Base-by-base conservation (phyloP, 2,329 filamentous ascomycete genomes). In the Escovopsis sp. region DNA sequence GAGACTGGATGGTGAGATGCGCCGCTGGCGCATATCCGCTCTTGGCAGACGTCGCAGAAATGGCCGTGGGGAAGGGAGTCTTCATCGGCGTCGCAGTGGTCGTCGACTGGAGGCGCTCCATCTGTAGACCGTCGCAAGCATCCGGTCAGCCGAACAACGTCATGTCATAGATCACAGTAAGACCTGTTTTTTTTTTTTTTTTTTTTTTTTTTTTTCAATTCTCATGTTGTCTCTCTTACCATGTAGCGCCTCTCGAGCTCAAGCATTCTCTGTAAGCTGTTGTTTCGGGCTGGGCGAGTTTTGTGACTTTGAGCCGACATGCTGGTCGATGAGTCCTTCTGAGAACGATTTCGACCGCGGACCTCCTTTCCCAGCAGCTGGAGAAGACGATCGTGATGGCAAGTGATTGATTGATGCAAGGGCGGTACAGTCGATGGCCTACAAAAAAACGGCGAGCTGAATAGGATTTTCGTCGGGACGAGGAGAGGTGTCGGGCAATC, bases 221-320 rank as follows among this genome's bases (percentile, higher is more conserved):
- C 15, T 15, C 15, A 15, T 15, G 2, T 15, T 15, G 15, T 15
- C n/a, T 23, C 23, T 54, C 64, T 62, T 63, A 77, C 75, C 69
- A 73, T 75, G 57, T 64, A 67, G 54, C 64, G 65, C 53, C 70
- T 73, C 53, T 78, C 75, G 41, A 77, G 58, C 50, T 77, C 72
- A 39, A 77, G 63, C 73, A 78, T 77, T 45, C 63, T 66, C 55
- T 75, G 66, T 48, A 77, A 67, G 55, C 67, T 74, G 53, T 67
- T 66, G 47, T 63, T 62, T 51, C 62, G 61, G 41, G 44, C 47
- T 8, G 49, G 47, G 11, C 44, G 45, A 42, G 44, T 42, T 39
- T 46, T 49, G 39, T 42, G 38, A 34, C 45, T 49, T 38, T 42
- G 38, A 32, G 43, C 41, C 30, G 44, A 44, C 44, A 46, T 46